These are phyloP conservation scores for Knoxdaviesia proteae DNA, from an alignment of 2,329 filamentous ascomycete genomes.

Conservation along the genomic window DNA sequence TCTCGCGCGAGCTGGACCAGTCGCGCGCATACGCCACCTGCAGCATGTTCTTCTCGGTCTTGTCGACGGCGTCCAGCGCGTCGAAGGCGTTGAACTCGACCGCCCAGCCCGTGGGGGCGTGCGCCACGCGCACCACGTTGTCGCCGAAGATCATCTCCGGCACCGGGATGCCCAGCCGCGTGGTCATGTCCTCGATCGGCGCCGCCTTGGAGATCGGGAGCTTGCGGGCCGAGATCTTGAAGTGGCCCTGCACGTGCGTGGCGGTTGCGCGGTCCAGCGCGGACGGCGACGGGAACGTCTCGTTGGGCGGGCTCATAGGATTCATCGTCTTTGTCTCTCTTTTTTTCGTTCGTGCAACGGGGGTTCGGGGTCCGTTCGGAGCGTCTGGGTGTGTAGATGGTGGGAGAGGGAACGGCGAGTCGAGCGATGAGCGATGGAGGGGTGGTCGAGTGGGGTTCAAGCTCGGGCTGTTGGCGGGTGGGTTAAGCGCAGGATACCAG, in stretches of 20 bases:
- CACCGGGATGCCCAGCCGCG: slow-evolving; percentile 60
- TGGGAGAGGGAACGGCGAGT: no score
- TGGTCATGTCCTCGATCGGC: slow-evolving; percentile 71
- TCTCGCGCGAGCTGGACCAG: slow-evolving; percentile 51
- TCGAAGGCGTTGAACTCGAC: slow-evolving; percentile 70
- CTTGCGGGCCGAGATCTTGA: slow-evolving; percentile 66
- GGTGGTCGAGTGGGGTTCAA: no score
- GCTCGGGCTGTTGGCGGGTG: no score
- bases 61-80: slow-evolving; percentile 79
- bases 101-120: slow-evolving; percentile 55
- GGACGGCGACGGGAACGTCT: slow-evolving; percentile 32
- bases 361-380: slow-evolving; percentile 3
- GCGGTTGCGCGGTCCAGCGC: slow-evolving; percentile 31
- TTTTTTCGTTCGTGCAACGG: background rate
- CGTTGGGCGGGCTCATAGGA: slow-evolving; percentile 16
- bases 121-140: slow-evolving; percentile 60
- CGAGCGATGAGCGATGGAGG: no score
- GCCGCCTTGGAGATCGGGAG: slow-evolving; percentile 84
- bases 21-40: slow-evolving; percentile 82
- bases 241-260: slow-evolving; percentile 38
- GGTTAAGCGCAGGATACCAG: no score
- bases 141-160: slow-evolving; percentile 99
- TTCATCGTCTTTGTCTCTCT: background rate
- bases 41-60: slow-evolving; percentile 77
- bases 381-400: background rate